Evolutionary conservation across 495 filamentous ascomycete species (phyloP).

Genomic region (Lasiosphaeris hirsuta): DNA sequence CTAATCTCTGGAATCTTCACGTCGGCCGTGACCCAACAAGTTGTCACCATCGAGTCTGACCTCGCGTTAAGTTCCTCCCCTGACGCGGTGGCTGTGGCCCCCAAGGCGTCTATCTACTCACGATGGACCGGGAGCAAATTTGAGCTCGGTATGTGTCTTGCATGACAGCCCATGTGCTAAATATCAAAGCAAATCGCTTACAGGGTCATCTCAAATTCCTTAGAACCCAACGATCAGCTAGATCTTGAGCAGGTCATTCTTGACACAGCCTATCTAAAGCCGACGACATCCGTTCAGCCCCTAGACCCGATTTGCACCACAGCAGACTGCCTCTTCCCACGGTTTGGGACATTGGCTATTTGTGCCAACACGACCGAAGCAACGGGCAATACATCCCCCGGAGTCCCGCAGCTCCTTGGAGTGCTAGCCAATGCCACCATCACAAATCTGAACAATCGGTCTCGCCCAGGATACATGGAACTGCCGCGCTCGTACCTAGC

Average conservation of each 20-base stretch:
- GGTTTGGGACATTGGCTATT: neutral
- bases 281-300: neutral
- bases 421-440: neutral
- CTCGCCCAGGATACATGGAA: neutral
- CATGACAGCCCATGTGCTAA: neutral
- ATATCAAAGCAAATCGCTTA: neutral
- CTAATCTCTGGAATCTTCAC: constrained; percentile 2
- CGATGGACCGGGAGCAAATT: neutral
- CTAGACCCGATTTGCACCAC: neutral
- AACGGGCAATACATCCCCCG: neutral
- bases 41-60: neutral
- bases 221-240: constrained; percentile 1
- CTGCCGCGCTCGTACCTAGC: neutral
- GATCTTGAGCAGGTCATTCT: constrained; percentile 3
- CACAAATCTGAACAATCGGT: neutral
- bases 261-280: neutral
- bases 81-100: neutral
- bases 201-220: no score
- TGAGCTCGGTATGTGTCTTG: neutral
- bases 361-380: neutral
- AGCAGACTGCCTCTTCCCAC: neutral
- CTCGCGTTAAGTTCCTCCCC: neutral
- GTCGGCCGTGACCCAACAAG: constrained; percentile 1
- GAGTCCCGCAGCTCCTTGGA: neutral
- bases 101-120: neutral